Evolutionary conservation across 345 rosid species (phyloP).

Genomic region (Camelina neglecta): DNA sequence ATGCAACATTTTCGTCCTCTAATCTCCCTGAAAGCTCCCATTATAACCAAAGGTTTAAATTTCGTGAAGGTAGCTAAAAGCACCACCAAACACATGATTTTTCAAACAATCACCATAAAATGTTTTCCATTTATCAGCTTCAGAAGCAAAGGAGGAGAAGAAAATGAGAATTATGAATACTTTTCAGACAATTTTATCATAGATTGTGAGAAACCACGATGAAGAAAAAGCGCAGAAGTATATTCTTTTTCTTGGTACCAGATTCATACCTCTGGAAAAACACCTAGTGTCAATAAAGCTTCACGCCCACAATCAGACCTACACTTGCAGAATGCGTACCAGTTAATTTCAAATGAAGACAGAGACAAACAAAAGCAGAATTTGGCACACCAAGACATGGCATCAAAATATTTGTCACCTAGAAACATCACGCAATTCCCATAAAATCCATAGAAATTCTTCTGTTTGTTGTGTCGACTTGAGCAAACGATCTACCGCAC

Average conservation of each 20-base stretch:
- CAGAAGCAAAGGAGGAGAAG: constrained; percentile 5
- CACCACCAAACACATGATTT: constrained; percentile 15
- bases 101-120: constrained; percentile 17
- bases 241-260: constrained; percentile 25
- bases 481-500: constrained; percentile 84
- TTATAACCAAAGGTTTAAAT: constrained; percentile 7
- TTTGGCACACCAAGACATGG: constrained; percentile 28
- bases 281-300: constrained; percentile 79
- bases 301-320: constrained; percentile 96
- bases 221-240: constrained; percentile 12
- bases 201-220: constrained; percentile 1
- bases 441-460: constrained; percentile 92
- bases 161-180: constrained; percentile 23
- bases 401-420: constrained; percentile 54
- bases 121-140: constrained; percentile 17
- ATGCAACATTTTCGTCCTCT: constrained; percentile 10
- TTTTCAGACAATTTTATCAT: constrained; percentile 15
- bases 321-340: constrained; percentile 43
- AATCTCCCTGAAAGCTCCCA: constrained; percentile 15
- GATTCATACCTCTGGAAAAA: constrained; percentile 83
- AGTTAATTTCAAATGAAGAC: constrained; percentile 28
- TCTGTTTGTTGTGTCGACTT: constrained; percentile 76
- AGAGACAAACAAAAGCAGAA: constrained; percentile 1
- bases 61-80: constrained; percentile 5
- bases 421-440: constrained; percentile 96